Base-by-base conservation (phyloP, 1,284 basidiomycete species). In the Naganishia cerealis region DNA sequence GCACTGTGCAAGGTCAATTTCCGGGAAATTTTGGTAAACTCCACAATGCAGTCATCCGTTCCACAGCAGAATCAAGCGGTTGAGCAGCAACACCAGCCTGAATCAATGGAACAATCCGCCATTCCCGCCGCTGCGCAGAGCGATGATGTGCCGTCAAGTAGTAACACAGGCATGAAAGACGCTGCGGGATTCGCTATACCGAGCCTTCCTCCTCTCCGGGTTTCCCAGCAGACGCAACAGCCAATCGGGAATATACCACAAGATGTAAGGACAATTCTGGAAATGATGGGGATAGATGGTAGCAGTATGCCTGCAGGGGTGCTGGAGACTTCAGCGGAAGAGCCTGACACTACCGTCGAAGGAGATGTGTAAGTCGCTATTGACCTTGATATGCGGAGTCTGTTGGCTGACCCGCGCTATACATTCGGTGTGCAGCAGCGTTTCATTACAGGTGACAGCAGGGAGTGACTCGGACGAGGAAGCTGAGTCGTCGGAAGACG, bases 221-320 rank as follows among this genome's bases (percentile, higher is more conserved):
- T 24, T n/a, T 9, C 24, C n/a, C 46, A 50, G 13, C 46, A 71
- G 56, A 33, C 29, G 29, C 65, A 67, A 3, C 73, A 75, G 16
- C 68, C 71, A 5, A 72, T 75, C 38, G 73, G 72, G 0, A 43
- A 67, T 3, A 71, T 77, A 12, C 75, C 76, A 2, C 75, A 77
- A 69, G 79, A 80, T 71, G 65, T 80, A 12, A 72, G 73, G 16
- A 62, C 75, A 29, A 80, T 80, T 67, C 74, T 75, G 72, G 73
- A 77, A 57, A 75, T 80, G 72, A 78, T 80, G 0, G 73, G 72
- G 75, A 1, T 70, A 69, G 29, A 59, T 74, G 26, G 73, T 78
- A 1, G 76, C 77, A 65, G 74, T 73, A 57, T 74, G 74, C 62
- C 68, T 33, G 29, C 29, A 76, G 33, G 71, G 62, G 46, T 48